Conservation (phyloP, 148 eudicot genomes). For the Chenopodium berlandieri region DNA sequence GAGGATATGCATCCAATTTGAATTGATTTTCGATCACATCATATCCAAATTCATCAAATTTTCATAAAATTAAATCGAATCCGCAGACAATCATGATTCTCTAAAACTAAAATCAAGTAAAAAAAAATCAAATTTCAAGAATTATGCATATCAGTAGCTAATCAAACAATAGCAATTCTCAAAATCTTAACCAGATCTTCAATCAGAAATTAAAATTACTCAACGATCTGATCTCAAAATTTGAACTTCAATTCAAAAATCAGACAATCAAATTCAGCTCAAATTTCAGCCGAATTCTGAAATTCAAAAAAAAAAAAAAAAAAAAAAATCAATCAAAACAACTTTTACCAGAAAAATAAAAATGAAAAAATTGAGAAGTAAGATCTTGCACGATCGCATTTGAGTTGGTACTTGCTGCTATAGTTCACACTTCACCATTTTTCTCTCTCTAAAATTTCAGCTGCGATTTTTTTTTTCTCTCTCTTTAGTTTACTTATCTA, state of each 20-base stretch:
- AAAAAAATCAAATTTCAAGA: neutral
- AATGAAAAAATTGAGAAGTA: neutral
- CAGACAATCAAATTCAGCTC: neutral
- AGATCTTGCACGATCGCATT: slow-evolving; percentile 30
- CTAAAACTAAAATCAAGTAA: neutral
- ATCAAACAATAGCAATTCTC: neutral
- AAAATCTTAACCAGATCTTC: neutral
- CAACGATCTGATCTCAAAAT: neutral
- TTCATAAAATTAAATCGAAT: neutral
- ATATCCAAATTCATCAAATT: neutral
- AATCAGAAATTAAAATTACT: neutral
- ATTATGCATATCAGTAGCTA: neutral
- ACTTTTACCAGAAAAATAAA: neutral
- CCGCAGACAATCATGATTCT: neutral
- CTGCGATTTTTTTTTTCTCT: neutral
- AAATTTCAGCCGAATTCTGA: neutral
- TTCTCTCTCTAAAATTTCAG: slow-evolving; percentile 16
- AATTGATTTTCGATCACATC: neutral
- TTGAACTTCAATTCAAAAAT: neutral
- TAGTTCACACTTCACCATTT: neutral
- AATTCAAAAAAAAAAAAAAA: too few species aligned
- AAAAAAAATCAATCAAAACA: neutral
- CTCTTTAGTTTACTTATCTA: slow-evolving; percentile 1
- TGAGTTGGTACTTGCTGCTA: neutral
- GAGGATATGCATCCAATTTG: neutral